phyloP scores from a whole-genome alignment of 495 filamentous ascomycete species.

The Penicillium soppii region DNA sequence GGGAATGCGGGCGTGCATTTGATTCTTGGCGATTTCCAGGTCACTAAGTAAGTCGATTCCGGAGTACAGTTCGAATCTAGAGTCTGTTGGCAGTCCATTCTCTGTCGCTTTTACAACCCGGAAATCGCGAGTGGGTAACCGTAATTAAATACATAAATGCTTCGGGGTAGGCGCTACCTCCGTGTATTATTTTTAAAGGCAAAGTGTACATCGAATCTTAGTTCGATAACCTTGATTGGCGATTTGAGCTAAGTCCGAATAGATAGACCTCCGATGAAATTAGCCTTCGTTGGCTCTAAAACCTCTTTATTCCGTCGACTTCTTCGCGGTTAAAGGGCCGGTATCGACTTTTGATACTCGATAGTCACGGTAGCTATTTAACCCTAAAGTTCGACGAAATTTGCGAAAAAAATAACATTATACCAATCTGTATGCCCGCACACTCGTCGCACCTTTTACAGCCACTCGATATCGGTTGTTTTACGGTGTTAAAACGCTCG shows the following conservation, averaged over 20 bases:
- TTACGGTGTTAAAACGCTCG: too few species aligned
- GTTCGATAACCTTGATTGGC: not conserved
- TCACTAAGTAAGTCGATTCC: conserved; percentile 18
- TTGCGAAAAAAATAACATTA: not conserved
- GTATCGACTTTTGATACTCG: not conserved
- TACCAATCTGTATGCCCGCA: not conserved
- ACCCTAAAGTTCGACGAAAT: not conserved
- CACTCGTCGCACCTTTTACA: too few species aligned
- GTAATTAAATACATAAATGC: not conserved
- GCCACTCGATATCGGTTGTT: too few species aligned
- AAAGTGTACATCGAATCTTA: not conserved
- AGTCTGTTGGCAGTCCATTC: conserved; percentile 18
- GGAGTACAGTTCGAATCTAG: conserved; percentile 18
- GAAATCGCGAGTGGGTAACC: not conserved
- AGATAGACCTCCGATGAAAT: too few species aligned
- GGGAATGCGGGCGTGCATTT: conserved; percentile 18
- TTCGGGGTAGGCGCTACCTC: too few species aligned
- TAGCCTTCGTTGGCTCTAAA: too few species aligned
- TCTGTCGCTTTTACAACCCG: conserved; percentile 1
- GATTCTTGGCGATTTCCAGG: conserved; percentile 15
- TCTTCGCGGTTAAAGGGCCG: not conserved
- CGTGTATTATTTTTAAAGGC: too few species aligned
- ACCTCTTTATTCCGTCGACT: too few species aligned
- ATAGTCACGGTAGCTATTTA: not conserved
- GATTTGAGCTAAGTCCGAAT: not conserved